phyloP scores from a whole-genome alignment of 208 protist species.

The Giardia muris region DNA sequence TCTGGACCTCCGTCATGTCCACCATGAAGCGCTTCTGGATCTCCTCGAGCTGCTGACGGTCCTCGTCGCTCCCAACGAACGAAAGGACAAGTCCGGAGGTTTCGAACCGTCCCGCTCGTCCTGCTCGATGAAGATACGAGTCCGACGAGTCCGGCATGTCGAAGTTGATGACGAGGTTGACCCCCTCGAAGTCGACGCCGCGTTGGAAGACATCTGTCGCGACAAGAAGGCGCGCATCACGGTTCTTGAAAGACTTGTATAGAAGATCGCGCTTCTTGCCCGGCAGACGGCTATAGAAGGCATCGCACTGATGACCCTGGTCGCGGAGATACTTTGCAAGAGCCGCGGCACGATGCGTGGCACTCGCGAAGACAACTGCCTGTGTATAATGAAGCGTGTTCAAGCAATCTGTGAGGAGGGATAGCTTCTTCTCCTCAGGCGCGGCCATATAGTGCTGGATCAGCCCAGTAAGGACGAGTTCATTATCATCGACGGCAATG shows the following conservation, averaged over 20 bases:
- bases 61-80: conserved; percentile 75
- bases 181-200: conserved; percentile 95
- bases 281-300: conserved; percentile 74
- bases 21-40: conserved; percentile 41
- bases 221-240: conserved; percentile 87
- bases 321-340: conserved; percentile 77
- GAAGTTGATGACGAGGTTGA: conserved; percentile 99
- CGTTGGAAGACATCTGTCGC: conserved; percentile 94
- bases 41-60: conserved; percentile 54
- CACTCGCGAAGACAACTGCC: conserved; percentile 95
- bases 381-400: conserved; percentile 96
- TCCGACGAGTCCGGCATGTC: conserved; percentile 89
- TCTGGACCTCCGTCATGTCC: conserved; percentile 12
- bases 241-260: conserved; percentile 81
- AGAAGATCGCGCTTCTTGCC: conserved; percentile 61
- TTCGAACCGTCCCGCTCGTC: conserved; percentile 85
- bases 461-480: conserved; percentile 93
- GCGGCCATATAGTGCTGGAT: conserved; percentile 85
- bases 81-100: conserved; percentile 95
- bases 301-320: conserved; percentile 78
- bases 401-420: conserved; percentile 83
- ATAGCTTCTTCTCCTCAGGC: conserved; percentile 80
- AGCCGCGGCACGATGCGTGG: conserved; percentile 63
- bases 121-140: conserved; percentile 90
- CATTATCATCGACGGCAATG: conserved; percentile 84